phyloP scores from a whole-genome alignment of 495 filamentous ascomycete genomes.

The Xylaria telfairii region DNA sequence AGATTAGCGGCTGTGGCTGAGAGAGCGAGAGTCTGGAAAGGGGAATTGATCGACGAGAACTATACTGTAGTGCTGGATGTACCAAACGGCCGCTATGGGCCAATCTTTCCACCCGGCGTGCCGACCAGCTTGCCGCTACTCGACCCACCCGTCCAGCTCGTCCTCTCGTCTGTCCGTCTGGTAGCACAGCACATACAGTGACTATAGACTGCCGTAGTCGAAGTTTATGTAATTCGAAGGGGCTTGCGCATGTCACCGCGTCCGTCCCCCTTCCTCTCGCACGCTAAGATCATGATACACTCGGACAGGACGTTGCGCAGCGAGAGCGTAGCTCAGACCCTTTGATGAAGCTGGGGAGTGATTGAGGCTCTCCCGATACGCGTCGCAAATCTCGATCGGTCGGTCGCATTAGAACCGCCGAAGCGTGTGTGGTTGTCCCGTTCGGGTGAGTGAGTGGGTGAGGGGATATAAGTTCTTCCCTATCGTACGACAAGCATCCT shows the following conservation, averaged over 20 bases:
- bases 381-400: background rate
- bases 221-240: background rate
- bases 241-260: background rate
- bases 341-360: background rate
- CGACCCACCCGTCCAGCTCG: background rate
- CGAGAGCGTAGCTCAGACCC: slow-evolving; percentile 2
- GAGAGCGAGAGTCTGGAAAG: too few relatives aligned
- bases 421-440: background rate
- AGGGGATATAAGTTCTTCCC: slow-evolving; percentile 1
- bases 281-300: background rate
- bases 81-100: slow-evolving; percentile 22
- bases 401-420: slow-evolving; percentile 12
- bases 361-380: background rate
- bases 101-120: slow-evolving; percentile 34
- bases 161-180: background rate
- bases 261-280: background rate
- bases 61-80: too few relatives aligned
- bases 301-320: background rate
- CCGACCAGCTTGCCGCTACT: slow-evolving; percentile 36
- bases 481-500: background rate
- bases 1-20: background rate
- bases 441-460: background rate
- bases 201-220: background rate
- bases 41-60: too few relatives aligned
- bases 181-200: too few relatives aligned